These are phyloP conservation scores for Amanita thiersii DNA, from an alignment of 768 basidiomycete species.

Conservation along the genomic window DNA sequence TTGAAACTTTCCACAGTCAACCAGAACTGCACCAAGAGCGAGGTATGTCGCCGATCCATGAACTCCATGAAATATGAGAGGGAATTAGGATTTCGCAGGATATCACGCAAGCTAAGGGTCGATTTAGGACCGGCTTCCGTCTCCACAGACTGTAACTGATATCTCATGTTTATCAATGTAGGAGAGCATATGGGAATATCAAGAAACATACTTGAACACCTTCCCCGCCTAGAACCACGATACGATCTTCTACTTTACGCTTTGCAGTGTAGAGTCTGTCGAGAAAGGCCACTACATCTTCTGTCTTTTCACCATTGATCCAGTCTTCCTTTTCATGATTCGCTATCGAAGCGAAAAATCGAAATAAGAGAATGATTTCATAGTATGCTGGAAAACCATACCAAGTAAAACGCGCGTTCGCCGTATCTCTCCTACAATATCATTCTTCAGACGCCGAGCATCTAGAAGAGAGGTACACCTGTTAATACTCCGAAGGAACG, in stretches of 20 bases:
- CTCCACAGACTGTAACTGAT: slow-evolving; percentile 30
- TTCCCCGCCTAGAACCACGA: slow-evolving; percentile 66
- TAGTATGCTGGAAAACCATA: slow-evolving; percentile 20
- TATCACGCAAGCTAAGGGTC: slow-evolving; percentile 59
- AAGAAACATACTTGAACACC: slow-evolving; percentile 45
- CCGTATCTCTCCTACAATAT: slow-evolving; percentile 87
- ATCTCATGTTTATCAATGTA: background rate
- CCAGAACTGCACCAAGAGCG: slow-evolving; percentile 93
- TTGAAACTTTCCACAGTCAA: slow-evolving; percentile 96
- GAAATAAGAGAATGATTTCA: slow-evolving; percentile 1
- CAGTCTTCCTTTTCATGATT: slow-evolving; percentile 84
- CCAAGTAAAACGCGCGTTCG: slow-evolving; percentile 69
- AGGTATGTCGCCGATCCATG: slow-evolving; percentile 85
- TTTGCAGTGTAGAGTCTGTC: slow-evolving; percentile 88
- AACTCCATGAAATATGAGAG: slow-evolving; percentile 98
- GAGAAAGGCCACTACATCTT: slow-evolving; percentile 80
- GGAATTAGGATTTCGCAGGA: slow-evolving; percentile 83
- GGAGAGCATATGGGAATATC: background rate
- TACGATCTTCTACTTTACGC: slow-evolving; percentile 78
- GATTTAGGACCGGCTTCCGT: slow-evolving; percentile 37
- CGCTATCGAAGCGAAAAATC: slow-evolving; percentile 36
- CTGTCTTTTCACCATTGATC: slow-evolving; percentile 81
- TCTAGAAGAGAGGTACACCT: slow-evolving; percentile 80
- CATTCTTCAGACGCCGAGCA: slow-evolving; percentile 84
- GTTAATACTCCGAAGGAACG: slow-evolving; percentile 80